phyloP scores from a whole-genome alignment of 441 rosid genomes.

The Dalechampia spathulata region DNA sequence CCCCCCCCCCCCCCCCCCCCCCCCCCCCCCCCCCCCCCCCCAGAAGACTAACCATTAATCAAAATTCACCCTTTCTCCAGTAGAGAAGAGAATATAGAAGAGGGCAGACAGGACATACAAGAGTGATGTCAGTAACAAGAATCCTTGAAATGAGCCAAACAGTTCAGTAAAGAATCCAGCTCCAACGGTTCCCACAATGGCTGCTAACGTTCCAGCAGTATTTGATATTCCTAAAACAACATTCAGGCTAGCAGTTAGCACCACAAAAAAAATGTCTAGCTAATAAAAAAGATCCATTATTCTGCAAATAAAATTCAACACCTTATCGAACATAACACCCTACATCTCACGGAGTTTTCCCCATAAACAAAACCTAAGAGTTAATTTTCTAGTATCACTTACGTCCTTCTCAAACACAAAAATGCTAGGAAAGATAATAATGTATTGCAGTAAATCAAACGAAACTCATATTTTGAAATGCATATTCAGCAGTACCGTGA shows the following conservation, averaged over 20 bases:
- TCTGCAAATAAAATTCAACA: neutral
- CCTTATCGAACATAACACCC: neutral
- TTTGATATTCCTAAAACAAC: constrained; percentile 62
- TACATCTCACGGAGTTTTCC: neutral
- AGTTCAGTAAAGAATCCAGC: constrained; percentile 86
- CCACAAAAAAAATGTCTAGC: neutral
- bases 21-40: too few relatives aligned
- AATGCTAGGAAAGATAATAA: neutral
- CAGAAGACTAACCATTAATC: constrained; percentile 55
- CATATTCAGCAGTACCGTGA: constrained; percentile 47
- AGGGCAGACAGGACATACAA: constrained; percentile 66
- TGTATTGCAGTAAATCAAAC: neutral
- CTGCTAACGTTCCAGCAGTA: constrained; percentile 84
- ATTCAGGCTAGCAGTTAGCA: neutral
- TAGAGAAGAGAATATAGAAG: constrained; percentile 65
- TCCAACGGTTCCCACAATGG: constrained; percentile 92
- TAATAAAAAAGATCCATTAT: too few relatives aligned
- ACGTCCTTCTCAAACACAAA: neutral
- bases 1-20: too few relatives aligned
- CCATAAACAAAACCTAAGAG: neutral
- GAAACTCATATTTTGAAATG: neutral
- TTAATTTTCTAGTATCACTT: neutral
- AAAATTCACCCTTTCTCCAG: constrained; percentile 78
- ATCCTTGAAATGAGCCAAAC: constrained; percentile 88
- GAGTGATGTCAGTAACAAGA: constrained; percentile 63